Base-by-base conservation (phyloP, 768 basidiomycete species). In the Lactifluus subvellereus region DNA sequence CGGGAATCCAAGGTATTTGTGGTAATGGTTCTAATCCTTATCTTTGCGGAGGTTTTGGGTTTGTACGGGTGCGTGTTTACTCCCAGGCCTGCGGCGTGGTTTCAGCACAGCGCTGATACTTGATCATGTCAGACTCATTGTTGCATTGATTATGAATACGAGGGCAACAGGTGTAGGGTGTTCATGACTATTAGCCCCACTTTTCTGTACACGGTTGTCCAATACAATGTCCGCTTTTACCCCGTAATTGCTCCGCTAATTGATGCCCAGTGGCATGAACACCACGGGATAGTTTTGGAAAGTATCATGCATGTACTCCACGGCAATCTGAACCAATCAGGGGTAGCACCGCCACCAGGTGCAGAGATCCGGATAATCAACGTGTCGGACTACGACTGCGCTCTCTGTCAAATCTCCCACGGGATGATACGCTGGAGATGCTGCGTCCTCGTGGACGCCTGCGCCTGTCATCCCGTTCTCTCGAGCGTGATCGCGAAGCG, bases 11-110 rank as follows among this genome's bases (percentile, higher is more conserved):
- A 91, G 70, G 79, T 97, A 69, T 96, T 89, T 76, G 94, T 97
- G 70, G 91, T 92, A 72, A 98, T 96, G 94, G 90, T 88, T 68
- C 82, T 98, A 64, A 98, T 99, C 75, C 91, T 99, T 78, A 99
- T 98, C 84, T 97, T 93, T 74, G 90, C 91, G 33, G 91, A 94
- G 82, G 91, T 96, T 3, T 76, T 94, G 79, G 93, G 93, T 78
- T 84, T 95, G 37, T 96, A 95, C 74, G 94, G 92, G 60, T 62
- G 30, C 32, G 66, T 49, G 18, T 6, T 47, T 10, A 6, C 5
- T 30, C n/a, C 33, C 11, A 48, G 33, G 1, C 45, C 37, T 58
- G 54, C 37, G 43, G 38, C n/a, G 32, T 13, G 10, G 43, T 30
- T 3, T 55, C n/a, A 30, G 35, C 49, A 5, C 27, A 30, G 40